Evolutionary conservation across 441 rosid genomes (phyloP).

Genomic region (Euphorbia corollata): DNA sequence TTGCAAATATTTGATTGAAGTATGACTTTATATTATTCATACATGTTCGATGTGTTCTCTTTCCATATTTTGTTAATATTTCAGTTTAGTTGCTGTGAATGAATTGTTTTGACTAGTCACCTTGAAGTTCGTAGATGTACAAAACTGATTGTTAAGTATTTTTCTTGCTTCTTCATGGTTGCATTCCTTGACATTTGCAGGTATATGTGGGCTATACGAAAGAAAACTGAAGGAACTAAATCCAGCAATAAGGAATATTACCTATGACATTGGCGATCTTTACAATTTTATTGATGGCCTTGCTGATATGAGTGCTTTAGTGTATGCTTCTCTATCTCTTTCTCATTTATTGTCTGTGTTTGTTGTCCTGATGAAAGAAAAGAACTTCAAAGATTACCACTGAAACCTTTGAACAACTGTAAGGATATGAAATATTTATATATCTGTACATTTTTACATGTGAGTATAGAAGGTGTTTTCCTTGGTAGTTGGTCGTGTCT

Average conservation of each 20-base stretch:
- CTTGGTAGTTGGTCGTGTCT: background rate
- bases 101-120: too few relatives aligned
- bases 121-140: too few relatives aligned
- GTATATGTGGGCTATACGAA: conserved; percentile 83
- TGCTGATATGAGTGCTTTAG: conserved; percentile 87
- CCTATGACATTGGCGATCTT: conserved; percentile 82
- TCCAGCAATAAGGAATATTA: conserved; percentile 68
- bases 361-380: background rate
- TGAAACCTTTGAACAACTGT: background rate
- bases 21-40: too few relatives aligned
- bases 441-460: background rate
- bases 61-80: background rate
- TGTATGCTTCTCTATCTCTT: conserved; percentile 48
- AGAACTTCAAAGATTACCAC: conserved; percentile 8
- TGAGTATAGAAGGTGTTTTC: background rate
- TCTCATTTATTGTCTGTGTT: conserved; percentile 10
- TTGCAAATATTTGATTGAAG: background rate
- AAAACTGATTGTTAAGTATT: background rate
- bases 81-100: background rate
- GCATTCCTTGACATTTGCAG: conserved; percentile 30
- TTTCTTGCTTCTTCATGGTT: background rate
- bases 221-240: conserved; percentile 82
- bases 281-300: conserved; percentile 93
- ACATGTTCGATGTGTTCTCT: background rate
- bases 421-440: background rate